Conservation (phyloP, 257 asterid species). For the Petunia axillaris region DNA sequence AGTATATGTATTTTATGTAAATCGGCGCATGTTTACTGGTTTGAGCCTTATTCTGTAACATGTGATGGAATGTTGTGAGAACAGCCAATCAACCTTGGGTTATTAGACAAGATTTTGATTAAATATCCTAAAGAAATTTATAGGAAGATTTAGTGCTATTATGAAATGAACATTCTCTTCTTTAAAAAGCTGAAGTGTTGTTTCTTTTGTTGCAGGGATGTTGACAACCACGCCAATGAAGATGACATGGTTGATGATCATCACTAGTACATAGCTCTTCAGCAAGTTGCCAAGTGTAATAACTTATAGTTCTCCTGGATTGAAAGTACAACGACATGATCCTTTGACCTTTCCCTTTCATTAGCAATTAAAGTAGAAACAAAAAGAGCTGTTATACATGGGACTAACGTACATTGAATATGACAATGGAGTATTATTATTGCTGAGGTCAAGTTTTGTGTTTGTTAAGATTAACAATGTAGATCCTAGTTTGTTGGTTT, state of each 20-base stretch:
- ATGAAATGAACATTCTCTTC: background rate
- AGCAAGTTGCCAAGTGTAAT: background rate
- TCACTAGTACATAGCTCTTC: conserved; percentile 17
- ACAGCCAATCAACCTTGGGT: background rate
- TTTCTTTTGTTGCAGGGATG: conserved; percentile 44
- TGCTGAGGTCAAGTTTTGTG: background rate
- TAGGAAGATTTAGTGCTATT: background rate
- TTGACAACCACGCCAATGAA: conserved; percentile 34
- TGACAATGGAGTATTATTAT: background rate
- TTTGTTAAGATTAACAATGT: background rate
- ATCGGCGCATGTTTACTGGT: background rate
- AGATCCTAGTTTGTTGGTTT: background rate
- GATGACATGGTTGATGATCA: conserved; percentile 38
- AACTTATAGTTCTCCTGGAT: background rate
- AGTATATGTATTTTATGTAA: background rate
- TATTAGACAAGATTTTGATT: background rate
- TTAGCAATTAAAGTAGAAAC: conserved; percentile 13
- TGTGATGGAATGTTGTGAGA: background rate
- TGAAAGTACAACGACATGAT: background rate
- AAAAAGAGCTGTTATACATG: background rate
- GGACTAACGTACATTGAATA: background rate
- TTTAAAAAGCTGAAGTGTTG: background rate
- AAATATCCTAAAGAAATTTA: background rate
- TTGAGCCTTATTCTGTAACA: background rate
- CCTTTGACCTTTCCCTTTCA: conserved; percentile 11